Conservation (phyloP, 202 grass and related monocot species). For the Brachypodium distachyon region DNA sequence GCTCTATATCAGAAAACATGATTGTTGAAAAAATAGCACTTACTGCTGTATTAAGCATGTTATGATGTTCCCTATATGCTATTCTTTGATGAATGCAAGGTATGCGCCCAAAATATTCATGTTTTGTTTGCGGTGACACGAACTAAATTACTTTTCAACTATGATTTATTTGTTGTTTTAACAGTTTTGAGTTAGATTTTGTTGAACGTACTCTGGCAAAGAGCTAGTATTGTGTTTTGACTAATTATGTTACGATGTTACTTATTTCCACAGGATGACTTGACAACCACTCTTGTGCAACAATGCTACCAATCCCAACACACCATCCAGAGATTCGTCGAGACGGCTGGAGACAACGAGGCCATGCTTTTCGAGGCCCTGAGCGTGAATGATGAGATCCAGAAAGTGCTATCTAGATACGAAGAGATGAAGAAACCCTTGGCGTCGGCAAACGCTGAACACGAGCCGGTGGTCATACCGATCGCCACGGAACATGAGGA, state of each 20-base stretch:
- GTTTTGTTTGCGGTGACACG: background rate
- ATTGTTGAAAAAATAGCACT: background rate
- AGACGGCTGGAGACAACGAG: conserved; percentile 55
- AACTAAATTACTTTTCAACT: background rate
- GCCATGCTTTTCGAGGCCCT: conserved; percentile 77
- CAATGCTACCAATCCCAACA: conserved; percentile 73
- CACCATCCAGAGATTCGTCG: conserved; percentile 72
- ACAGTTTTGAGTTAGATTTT: background rate
- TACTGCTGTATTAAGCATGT: conserved; percentile 13
- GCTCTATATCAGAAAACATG: background rate
- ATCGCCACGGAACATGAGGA: conserved; percentile 83
- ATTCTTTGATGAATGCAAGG: too few species aligned
- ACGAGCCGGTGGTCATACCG: conserved; percentile 69
- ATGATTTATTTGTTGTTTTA: background rate
- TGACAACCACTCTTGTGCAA: conserved; percentile 68
- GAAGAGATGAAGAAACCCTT: conserved; percentile 70
- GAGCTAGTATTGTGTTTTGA: background rate
- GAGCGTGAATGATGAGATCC: conserved; percentile 84
- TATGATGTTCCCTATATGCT: background rate
- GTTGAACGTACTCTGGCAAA: background rate
- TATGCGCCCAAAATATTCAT: background rate
- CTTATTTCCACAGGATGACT: conserved; percentile 51
- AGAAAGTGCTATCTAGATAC: conserved; percentile 71
- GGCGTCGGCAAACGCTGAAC: conserved; percentile 29
- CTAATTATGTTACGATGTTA: conserved; percentile 17